Evolutionary conservation across 345 rosid genomes (phyloP), one percentile per base, ranked within the genome.

Genomic region (Melaleuca alternifolia): DNA sequence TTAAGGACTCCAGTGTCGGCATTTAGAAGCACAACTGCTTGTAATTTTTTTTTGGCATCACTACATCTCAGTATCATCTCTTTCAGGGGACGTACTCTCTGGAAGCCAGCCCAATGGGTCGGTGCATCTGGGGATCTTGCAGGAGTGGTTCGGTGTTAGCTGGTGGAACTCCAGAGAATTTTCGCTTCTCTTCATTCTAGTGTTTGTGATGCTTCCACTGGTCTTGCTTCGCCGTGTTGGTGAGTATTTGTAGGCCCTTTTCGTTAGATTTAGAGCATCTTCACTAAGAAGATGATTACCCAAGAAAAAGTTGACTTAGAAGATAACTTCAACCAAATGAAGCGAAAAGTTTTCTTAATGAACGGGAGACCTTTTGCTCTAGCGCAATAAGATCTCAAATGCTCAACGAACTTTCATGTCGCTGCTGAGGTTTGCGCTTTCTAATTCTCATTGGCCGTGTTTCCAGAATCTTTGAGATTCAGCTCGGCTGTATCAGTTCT

Each of bases 101-200:
- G 99, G 99, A 83, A 95, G 85, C 87, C 91, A 90, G 62, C 90
- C 91, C 13, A 92, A 87, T 18, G 96, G 94, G 79, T 76, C 91
- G 6, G 87, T 91, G 51, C 98, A 97, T 85, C 84, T 94, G 85
- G 99, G 99, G 37, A 94, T 96, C 37, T 85, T 97, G 91, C 98
- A 94, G 87, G 94, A 92, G 92, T 95, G 99, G 98, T 96, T 97
- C 87, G 99, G 99, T 33, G 30, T 83, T 86, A 93, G 92, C 28
- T 95, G 98, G 99, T 97, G 99, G 99, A 96, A 93, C 86, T 85
- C 98, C 1, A 89, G 99, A 11, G 92, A 91, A 77, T 90, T 94
- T 59, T 90, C 94, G 8, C 85, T 97, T 84, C 91, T 97, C 54
- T 87, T 94, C 90, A 85, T 92, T 59, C 84, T 92, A 13, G 82